These are phyloP conservation scores for Geranium rotundifolium DNA, from an alignment of 345 rosid genomes.

Conservation along the genomic window DNA sequence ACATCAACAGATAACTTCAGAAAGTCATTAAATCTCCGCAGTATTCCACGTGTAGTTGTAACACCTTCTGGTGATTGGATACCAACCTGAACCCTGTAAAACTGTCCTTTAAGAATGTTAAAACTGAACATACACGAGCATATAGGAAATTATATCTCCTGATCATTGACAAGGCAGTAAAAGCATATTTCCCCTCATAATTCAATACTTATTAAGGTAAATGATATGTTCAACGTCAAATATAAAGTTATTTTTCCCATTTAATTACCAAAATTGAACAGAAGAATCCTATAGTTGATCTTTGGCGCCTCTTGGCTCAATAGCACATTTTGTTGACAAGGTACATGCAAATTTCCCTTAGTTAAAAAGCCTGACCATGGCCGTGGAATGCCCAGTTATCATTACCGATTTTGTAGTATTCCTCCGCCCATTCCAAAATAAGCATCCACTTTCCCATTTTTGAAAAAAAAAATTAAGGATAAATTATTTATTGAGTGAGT, in stretches of 20 bases:
- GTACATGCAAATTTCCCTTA: constrained; percentile 5
- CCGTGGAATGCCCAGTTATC: constrained; percentile 10
- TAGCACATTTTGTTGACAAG: neutral
- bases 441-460: no score
- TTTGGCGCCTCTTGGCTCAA: neutral
- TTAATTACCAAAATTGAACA: no score
- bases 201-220: no score
- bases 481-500: no score
- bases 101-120: constrained; percentile 69
- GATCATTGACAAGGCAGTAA: no score
- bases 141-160: no score
- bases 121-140: constrained; percentile 1
- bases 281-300: neutral
- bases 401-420: no score
- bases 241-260: no score
- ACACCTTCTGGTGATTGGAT: constrained; percentile 84
- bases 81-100: constrained; percentile 97
- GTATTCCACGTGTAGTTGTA: constrained; percentile 50
- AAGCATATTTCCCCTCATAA: no score
- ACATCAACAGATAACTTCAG: constrained; percentile 78
- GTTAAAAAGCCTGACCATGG: constrained; percentile 23
- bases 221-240: no score
- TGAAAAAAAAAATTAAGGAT: no score
- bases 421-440: no score
- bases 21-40: constrained; percentile 95